phyloP scores from a whole-genome alignment of 345 rosid genomes.

The Eutrema japonicum region DNA sequence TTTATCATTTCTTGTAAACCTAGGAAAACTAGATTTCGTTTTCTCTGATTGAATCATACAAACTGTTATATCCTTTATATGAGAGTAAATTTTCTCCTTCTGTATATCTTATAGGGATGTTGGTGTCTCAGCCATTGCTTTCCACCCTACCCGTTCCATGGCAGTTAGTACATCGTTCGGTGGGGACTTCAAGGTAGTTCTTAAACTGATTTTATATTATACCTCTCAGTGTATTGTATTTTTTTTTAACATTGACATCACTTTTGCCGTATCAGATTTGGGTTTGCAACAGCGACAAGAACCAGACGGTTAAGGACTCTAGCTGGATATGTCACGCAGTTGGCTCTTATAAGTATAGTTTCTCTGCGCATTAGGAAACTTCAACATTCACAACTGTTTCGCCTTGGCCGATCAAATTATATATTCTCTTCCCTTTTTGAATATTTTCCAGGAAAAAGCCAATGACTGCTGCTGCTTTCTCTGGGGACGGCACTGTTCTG shows the following conservation, averaged over 20 bases:
- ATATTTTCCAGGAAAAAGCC: constrained; percentile 67
- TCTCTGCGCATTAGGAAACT: constrained; percentile 16
- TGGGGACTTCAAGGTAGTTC: constrained; percentile 92
- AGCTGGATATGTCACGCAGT: constrained; percentile 92
- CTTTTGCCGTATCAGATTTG: constrained; percentile 60
- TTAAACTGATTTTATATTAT: constrained; percentile 1
- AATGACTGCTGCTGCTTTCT: constrained; percentile 94
- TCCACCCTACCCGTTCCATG: constrained; percentile 73
- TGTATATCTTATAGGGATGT: constrained; percentile 62
- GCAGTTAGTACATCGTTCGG: constrained; percentile 85
- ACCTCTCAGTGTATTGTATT: constrained; percentile 1
- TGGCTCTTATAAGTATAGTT: constrained; percentile 80
- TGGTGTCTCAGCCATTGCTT: constrained; percentile 71
- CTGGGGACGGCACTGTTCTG: constrained; percentile 92
- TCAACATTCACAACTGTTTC: constrained; percentile 3
- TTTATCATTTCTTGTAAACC: not conserved
- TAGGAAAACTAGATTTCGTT: not conserved
- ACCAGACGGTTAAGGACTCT: constrained; percentile 48
- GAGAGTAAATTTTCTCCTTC: not conserved
- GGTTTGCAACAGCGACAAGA: constrained; percentile 58
- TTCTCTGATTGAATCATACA: not conserved
- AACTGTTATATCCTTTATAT: constrained; percentile 3
- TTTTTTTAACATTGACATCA: constrained; percentile 5
- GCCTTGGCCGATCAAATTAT: not conserved
- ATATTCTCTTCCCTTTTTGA: not conserved